Evolutionary conservation across 1,284 basidiomycete genomes (phyloP).

Genomic region (Schizopora paradoxa): DNA sequence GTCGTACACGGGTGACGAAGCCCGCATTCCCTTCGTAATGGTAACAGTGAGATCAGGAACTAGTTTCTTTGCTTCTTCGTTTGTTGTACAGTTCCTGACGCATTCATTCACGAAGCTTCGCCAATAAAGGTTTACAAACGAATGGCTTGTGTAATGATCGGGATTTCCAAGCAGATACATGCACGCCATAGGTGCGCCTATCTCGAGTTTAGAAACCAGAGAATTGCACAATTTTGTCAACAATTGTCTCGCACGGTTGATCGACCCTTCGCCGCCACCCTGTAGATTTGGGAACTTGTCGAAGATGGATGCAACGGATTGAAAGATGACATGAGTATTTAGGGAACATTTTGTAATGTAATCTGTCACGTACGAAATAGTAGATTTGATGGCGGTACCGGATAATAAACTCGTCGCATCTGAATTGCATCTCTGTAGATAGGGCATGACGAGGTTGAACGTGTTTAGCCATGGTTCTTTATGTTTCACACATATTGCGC

Average conservation of each 20-base stretch:
- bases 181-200: background rate
- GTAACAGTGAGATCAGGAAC: background rate
- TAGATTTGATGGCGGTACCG: slow-evolving; percentile 26
- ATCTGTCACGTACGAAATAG: slow-evolving; percentile 28
- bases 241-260: background rate
- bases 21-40: background rate
- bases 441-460: slow-evolving; percentile 22
- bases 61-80: background rate
- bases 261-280: background rate
- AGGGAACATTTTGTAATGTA: slow-evolving; percentile 28
- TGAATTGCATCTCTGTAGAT: slow-evolving; percentile 25
- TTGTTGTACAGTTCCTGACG: no score
- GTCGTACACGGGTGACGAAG: background rate
- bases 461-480: slow-evolving; percentile 18
- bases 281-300: background rate
- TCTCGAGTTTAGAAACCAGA: background rate
- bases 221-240: background rate
- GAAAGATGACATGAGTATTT: background rate
- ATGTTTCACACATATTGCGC: background rate
- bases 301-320: background rate
- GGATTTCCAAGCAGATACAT: background rate
- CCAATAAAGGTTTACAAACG: background rate
- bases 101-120: background rate
- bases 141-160: slow-evolving; percentile 1
- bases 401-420: slow-evolving; percentile 29